A percentile compares a stretch with the other conserved stretches of the same genome.
phyloP scores from a whole-genome alignment of 2,329 filamentous ascomycete species.

The Arthrobotrys iridis region DNA sequence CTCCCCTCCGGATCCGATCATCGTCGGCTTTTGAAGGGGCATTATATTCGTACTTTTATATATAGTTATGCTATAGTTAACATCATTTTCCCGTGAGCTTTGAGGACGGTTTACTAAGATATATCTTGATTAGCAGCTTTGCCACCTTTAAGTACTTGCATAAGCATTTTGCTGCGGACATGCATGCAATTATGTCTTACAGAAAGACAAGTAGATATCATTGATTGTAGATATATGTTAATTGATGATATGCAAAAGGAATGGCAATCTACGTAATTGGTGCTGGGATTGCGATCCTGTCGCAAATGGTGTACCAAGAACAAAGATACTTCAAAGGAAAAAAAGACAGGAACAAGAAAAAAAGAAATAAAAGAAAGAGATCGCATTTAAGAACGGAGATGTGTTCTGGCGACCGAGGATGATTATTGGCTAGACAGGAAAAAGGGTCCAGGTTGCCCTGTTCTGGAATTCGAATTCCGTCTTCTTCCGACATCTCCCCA shows the following conservation, averaged over 20 bases:
- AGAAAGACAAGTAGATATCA: too few species aligned
- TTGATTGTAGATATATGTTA: not conserved
- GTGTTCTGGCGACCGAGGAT: conserved; percentile 16
- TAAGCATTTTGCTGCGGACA: not conserved
- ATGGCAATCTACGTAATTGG: conserved; percentile 4
- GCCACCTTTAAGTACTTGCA: not conserved
- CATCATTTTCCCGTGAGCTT: too few species aligned
- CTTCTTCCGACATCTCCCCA: conserved; percentile 5
- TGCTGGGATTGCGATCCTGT: not conserved
- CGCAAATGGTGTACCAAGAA: not conserved
- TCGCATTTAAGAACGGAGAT: conserved; percentile 10
- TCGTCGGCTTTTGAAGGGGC: too few species aligned
- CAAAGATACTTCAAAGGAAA: too few species aligned
- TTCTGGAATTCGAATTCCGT: conserved; percentile 17
- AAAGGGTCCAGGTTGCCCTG: conserved; percentile 13
- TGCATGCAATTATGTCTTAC: too few species aligned
- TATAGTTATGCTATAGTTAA: too few species aligned
- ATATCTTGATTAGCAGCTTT: not conserved
- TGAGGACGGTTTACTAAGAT: too few species aligned
- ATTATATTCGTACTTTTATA: too few species aligned
- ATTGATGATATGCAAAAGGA: too few species aligned
- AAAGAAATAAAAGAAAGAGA: too few species aligned
- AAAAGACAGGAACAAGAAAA: too few species aligned
- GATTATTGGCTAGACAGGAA: not conserved
- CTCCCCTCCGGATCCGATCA: conserved; percentile 7